Percentiles rank a stretch among this genome's conserved stretches.
These are phyloP conservation scores for Oldenlandia corymbosa DNA, from an alignment of 257 asterid species.

Conservation along the genomic window DNA sequence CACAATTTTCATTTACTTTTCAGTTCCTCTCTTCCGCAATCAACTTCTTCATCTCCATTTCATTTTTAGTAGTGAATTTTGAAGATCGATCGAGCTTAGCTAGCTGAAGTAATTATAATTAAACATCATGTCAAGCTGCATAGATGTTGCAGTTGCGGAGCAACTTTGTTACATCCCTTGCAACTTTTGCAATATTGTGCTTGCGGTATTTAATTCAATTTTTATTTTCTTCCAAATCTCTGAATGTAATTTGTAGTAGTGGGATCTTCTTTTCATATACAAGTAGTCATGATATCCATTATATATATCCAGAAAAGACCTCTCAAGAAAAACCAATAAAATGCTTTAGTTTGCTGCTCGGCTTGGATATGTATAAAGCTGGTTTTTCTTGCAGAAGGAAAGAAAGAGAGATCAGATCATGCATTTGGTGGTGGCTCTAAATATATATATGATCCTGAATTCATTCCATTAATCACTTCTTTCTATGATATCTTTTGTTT, in stretches of 20 bases:
- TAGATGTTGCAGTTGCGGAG: constrained; percentile 50
- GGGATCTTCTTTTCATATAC: constrained; percentile 33
- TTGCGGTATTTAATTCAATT: constrained; percentile 72
- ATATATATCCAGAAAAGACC: too few species aligned
- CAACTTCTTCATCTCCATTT: constrained; percentile 1
- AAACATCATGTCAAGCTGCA: constrained; percentile 43
- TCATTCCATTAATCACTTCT: constrained; percentile 21
- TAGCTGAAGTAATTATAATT: too few species aligned
- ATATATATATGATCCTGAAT: constrained; percentile 17
- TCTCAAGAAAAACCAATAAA: too few species aligned
- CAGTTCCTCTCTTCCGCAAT: not conserved
- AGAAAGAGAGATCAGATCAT: constrained; percentile 28
- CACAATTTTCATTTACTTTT: not conserved
- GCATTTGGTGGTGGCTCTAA: constrained; percentile 35
- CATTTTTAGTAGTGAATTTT: not conserved
- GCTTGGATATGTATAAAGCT: constrained; percentile 75
- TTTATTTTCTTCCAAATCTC: not conserved
- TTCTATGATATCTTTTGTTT: constrained; percentile 18
- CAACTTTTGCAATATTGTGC: constrained; percentile 84
- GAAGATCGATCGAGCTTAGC: too few species aligned
- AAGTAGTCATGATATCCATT: too few species aligned
- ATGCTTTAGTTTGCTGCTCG: too few species aligned
- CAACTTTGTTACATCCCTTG: constrained; percentile 89
- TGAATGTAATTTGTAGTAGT: constrained; percentile 14
- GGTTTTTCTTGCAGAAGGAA: constrained; percentile 24